Evolutionary conservation across 2,329 filamentous ascomycete species (phyloP).

Genomic region (Talaromyces albobiverticillius): DNA sequence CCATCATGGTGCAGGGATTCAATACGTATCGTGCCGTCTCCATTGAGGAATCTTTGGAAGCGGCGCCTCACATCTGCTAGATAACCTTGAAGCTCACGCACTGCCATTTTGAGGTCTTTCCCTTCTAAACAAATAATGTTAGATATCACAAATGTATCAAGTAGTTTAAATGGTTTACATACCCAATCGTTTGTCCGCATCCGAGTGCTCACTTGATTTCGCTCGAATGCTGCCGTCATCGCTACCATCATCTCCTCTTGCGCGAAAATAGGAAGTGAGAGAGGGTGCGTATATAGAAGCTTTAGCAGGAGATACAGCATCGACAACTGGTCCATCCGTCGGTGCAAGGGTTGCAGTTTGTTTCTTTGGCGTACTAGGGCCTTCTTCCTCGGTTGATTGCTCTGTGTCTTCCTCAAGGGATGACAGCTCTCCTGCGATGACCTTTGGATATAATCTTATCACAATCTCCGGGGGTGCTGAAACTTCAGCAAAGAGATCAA

Average conservation of each 20-base stretch:
- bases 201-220: constrained; percentile 27
- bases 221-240: constrained; percentile 39
- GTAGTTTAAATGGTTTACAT: constrained; percentile 12
- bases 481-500: constrained; percentile 89
- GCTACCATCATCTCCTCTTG: constrained; percentile 35
- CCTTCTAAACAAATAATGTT: constrained; percentile 54
- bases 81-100: constrained; percentile 80
- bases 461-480: constrained; percentile 87
- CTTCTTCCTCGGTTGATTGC: constrained; percentile 26
- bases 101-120: constrained; percentile 78
- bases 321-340: constrained; percentile 24
- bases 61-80: constrained; percentile 76
- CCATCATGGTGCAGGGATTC: constrained; percentile 28
- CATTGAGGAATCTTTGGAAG: constrained; percentile 59
- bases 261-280: constrained; percentile 35
- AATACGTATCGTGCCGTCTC: constrained; percentile 51
- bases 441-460: constrained; percentile 75
- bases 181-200: constrained; percentile 28
- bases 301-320: constrained; percentile 25
- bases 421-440: constrained; percentile 80
- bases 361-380: constrained; percentile 23
- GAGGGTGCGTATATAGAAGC: constrained; percentile 34
- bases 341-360: constrained; percentile 26
- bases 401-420: constrained; percentile 52
- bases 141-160: constrained; percentile 1